These are phyloP conservation scores for Chytridiales sp. DNA, from an alignment of 371 early-diverging fungal genomes.

Conservation along the genomic window DNA sequence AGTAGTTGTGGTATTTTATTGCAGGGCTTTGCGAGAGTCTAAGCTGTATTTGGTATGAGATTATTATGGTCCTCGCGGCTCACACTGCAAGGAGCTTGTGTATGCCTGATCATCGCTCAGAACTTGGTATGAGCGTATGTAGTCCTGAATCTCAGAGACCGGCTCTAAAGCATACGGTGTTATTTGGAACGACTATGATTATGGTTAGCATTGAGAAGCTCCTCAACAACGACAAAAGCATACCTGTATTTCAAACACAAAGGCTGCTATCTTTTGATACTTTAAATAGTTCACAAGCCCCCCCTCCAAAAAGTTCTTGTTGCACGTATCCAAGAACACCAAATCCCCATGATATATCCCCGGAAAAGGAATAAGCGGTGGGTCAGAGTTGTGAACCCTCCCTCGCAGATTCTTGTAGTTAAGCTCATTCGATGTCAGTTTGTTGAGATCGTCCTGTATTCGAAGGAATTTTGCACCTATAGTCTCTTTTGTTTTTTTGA, in stretches of 20 bases:
- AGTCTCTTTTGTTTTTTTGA: conserved; percentile 54
- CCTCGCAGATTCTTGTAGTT: conserved; percentile 55
- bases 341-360: conserved; percentile 59
- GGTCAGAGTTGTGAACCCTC: conserved; percentile 45
- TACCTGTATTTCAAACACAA: conserved; percentile 56
- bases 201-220: not conserved
- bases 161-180: conserved; percentile 44
- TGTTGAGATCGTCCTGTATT: conserved; percentile 41
- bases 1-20: too few relatives aligned
- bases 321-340: conserved; percentile 54
- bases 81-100: conserved; percentile 43
- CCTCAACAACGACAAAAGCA: not conserved
- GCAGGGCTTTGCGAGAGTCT: too few relatives aligned
- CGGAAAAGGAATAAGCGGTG: conserved; percentile 60
- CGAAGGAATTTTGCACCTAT: conserved; percentile 45
- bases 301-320: conserved; percentile 43
- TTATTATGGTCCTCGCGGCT: conserved; percentile 43
- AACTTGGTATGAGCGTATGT: conserved; percentile 32
- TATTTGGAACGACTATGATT: conserved; percentile 45
- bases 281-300: conserved; percentile 53
- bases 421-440: conserved; percentile 47
- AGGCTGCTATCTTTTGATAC: conserved; percentile 49
- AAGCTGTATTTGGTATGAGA: too few relatives aligned
- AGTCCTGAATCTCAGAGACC: conserved; percentile 50
- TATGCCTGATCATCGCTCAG: conserved; percentile 54